phyloP scores from a whole-genome alignment of 805 yeast genomes.

The Saccharomycopsis fibuligera region DNA sequence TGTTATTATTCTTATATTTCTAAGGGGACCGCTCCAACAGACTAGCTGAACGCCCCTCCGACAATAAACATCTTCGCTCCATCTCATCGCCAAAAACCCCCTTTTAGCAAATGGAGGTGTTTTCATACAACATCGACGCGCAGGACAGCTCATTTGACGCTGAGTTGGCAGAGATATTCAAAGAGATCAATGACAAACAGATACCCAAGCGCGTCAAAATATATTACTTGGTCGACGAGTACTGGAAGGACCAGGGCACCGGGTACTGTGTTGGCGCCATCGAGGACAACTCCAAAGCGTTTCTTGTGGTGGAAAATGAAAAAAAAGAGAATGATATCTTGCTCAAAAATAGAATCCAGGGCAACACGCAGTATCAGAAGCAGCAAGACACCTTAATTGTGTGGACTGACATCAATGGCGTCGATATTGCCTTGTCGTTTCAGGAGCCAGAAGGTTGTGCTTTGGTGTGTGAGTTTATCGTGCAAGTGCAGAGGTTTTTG shows the following conservation, averaged over 20 bases:
- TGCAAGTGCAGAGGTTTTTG: slow-evolving; percentile 53
- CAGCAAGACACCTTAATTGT: slow-evolving; percentile 93
- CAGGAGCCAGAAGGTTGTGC: slow-evolving; percentile 91
- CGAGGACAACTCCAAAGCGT: slow-evolving; percentile 36
- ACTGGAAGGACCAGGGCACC: slow-evolving; percentile 88
- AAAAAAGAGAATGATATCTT: slow-evolving; percentile 50
- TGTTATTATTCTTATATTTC: too few species aligned
- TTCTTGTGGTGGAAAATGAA: slow-evolving; percentile 69
- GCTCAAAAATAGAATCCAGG: slow-evolving; percentile 61
- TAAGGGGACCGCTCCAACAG: too few species aligned
- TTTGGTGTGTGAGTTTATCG: slow-evolving; percentile 71
- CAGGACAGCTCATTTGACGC: too few species aligned
- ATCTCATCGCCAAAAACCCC: too few species aligned
- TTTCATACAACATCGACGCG: too few species aligned
- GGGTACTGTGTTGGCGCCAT: slow-evolving; percentile 81
- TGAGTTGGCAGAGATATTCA: slow-evolving; percentile 21
- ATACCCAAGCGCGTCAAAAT: slow-evolving; percentile 81
- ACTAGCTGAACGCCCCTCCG: too few species aligned
- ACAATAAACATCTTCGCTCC: too few species aligned
- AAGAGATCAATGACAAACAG: slow-evolving; percentile 18
- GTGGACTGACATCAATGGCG: slow-evolving; percentile 72
- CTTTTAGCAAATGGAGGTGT: too few species aligned
- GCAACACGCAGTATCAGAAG: slow-evolving; percentile 77
- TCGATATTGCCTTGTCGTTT: slow-evolving; percentile 81
- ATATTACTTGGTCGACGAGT: slow-evolving; percentile 65